Evolutionary conservation across 345 rosid species (phyloP).

Genomic region (Citrus mangshanensis): DNA sequence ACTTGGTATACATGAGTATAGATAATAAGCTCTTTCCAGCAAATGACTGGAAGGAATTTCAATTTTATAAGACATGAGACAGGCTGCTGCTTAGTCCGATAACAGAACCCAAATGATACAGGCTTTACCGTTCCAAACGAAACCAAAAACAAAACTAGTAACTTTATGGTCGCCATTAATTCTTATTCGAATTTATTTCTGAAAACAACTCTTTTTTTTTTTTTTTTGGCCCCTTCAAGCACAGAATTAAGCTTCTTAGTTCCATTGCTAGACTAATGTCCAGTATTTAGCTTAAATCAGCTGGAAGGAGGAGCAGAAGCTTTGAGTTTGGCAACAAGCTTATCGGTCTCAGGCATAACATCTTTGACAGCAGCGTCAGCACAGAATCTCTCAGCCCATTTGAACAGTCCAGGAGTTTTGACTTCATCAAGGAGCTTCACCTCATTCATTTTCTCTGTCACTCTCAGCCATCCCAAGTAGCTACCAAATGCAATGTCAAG

Average conservation of each 20-base stretch:
- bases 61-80: neutral
- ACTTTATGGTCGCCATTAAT: too few relatives aligned
- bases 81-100: neutral
- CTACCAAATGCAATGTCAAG: slow-evolving; percentile 67
- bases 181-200: neutral
- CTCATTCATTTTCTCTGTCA: slow-evolving; percentile 32
- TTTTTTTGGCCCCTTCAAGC: neutral
- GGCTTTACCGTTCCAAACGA: neutral
- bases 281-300: too few relatives aligned
- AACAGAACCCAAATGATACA: neutral
- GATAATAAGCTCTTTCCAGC: too few relatives aligned
- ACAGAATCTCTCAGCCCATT: slow-evolving; percentile 57
- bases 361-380: slow-evolving; percentile 50
- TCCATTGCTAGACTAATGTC: neutral
- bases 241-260: neutral
- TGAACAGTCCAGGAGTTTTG: slow-evolving; percentile 40
- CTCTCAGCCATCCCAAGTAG: slow-evolving; percentile 52
- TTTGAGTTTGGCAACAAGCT: slow-evolving; percentile 43
- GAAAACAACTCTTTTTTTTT: neutral
- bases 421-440: slow-evolving; percentile 37
- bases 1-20: neutral
- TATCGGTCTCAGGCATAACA: slow-evolving; percentile 59
- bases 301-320: neutral
- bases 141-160: neutral
- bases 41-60: too few relatives aligned